A percentile compares a stretch with the other conserved stretches of the same genome.
These are phyloP conservation scores for Talaromyces sp. DNA, from an alignment of 2,329 filamentous ascomycete species.

Conservation along the genomic window DNA sequence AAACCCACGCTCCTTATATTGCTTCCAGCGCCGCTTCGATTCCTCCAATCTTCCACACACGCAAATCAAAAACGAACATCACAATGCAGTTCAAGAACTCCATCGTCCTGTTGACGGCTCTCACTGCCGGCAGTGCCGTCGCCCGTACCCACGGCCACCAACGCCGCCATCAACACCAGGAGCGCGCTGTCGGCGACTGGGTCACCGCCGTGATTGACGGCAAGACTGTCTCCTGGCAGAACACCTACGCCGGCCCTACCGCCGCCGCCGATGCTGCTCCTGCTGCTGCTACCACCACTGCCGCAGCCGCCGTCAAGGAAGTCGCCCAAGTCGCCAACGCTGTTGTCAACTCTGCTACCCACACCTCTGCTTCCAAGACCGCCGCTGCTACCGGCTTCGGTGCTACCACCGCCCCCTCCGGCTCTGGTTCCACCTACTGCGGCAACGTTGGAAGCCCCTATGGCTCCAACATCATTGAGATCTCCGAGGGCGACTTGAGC, in stretches of 20 bases:
- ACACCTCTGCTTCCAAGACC: conserved; percentile 17
- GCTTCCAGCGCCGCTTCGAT: neutral
- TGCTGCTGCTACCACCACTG: conserved; percentile 19
- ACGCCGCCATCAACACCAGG: conserved; percentile 34
- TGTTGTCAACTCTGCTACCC: conserved; percentile 15
- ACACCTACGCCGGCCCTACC: conserved; percentile 31
- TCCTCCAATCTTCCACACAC: neutral
- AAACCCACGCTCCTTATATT: conserved; percentile 15
- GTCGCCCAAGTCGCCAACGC: conserved; percentile 19
- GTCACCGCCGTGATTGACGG: conserved; percentile 35
- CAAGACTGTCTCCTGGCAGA: conserved; percentile 33
- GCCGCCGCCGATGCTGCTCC: conserved; percentile 14
- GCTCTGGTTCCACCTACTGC: conserved; percentile 26
- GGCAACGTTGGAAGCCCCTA: conserved; percentile 39
- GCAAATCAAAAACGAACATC: neutral
- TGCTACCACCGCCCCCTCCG: conserved; percentile 20
- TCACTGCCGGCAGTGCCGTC: conserved; percentile 35
- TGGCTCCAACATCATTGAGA: conserved; percentile 41
- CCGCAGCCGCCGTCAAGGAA: conserved; percentile 5
- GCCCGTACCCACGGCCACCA: conserved; percentile 39
- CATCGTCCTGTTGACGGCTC: conserved; percentile 33
- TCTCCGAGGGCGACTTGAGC: conserved; percentile 30
- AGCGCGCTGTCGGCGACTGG: conserved; percentile 33
- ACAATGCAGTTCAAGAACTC: conserved; percentile 41
- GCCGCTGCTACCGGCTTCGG: conserved; percentile 36